Percentiles rank a stretch among this genome's conserved stretches.
Conservation (phyloP, 2,329 filamentous ascomycete genomes). For the Purpureocillium takamizusanense region DNA sequence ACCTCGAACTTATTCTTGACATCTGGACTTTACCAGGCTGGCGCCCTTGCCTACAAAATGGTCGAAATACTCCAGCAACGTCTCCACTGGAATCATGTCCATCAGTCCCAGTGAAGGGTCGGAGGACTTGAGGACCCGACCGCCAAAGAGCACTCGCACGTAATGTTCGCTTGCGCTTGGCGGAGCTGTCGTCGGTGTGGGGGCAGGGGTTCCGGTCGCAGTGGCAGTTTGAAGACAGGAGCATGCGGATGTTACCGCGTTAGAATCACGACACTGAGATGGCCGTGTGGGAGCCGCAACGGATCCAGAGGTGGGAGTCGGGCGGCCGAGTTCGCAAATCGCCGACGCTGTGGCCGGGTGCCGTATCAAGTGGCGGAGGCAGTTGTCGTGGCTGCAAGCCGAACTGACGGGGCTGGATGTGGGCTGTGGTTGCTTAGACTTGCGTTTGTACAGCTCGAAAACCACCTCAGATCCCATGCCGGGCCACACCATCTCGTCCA, state of each 20-base stretch:
- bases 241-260: constrained; percentile 16
- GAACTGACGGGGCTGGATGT: constrained; percentile 10
- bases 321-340: constrained; percentile 11
- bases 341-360: constrained; percentile 11
- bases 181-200: neutral
- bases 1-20: constrained; percentile 4
- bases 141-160: constrained; percentile 63
- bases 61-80: constrained; percentile 61
- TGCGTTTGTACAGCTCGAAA: constrained; percentile 59
- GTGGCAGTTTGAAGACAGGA: constrained; percentile 14
- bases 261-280: constrained; percentile 14
- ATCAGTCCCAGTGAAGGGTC: constrained; percentile 58
- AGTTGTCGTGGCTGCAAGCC: constrained; percentile 19
- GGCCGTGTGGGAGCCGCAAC: constrained; percentile 4
- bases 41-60: constrained; percentile 52
- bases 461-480: constrained; percentile 75
- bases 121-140: constrained; percentile 56
- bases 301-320: neutral
- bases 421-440: constrained; percentile 8
- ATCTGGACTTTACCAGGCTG: constrained; percentile 28
- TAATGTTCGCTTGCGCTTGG: constrained; percentile 28
- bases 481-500: constrained; percentile 73
- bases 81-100: constrained; percentile 61
- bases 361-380: constrained; percentile 18
- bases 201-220: neutral